These are phyloP conservation scores for Fusarium sp. DNA, from an alignment of 2,329 filamentous ascomycete species.

Conservation along the genomic window DNA sequence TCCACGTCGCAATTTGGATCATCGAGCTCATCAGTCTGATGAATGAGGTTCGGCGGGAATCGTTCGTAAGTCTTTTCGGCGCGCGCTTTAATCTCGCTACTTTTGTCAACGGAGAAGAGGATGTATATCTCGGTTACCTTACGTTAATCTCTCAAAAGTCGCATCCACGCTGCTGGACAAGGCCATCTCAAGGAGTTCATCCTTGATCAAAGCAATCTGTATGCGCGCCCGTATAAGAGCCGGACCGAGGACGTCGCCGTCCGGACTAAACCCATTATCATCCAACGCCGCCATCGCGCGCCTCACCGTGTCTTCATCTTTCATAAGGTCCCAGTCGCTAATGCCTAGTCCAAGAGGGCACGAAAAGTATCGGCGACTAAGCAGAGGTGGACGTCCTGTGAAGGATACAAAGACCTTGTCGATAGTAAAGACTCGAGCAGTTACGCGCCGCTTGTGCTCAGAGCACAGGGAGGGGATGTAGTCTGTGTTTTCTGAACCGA, in stretches of 20 bases:
- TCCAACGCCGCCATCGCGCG: constrained; percentile 57
- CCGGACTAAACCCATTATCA: constrained; percentile 66
- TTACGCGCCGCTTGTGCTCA: constrained; percentile 53
- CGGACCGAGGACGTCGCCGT: constrained; percentile 58
- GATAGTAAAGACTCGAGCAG: constrained; percentile 56
- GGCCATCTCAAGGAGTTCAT: constrained; percentile 72
- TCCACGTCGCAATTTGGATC: constrained; percentile 49
- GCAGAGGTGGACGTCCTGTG: constrained; percentile 67
- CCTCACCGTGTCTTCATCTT: constrained; percentile 53
- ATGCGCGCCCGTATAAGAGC: constrained; percentile 64
- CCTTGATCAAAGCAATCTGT: constrained; percentile 65
- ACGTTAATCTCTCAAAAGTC: constrained; percentile 43
- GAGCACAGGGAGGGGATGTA: constrained; percentile 55
- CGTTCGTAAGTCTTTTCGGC: constrained; percentile 53
- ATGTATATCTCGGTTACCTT: background rate
- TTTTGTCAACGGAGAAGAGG: background rate
- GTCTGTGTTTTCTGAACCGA: constrained; percentile 37
- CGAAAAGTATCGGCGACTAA: constrained; percentile 67
- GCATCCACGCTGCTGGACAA: constrained; percentile 54
- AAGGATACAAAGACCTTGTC: constrained; percentile 69
- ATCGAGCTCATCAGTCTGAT: constrained; percentile 57
- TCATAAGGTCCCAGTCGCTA: constrained; percentile 63
- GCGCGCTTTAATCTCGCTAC: constrained; percentile 56
- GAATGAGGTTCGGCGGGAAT: constrained; percentile 58
- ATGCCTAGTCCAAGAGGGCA: constrained; percentile 70